Percentiles rank a stretch among this genome's conserved stretches.
Evolutionary conservation across 2,329 filamentous ascomycete genomes (phyloP).

Genomic region (Colletotrichum musicola): DNA sequence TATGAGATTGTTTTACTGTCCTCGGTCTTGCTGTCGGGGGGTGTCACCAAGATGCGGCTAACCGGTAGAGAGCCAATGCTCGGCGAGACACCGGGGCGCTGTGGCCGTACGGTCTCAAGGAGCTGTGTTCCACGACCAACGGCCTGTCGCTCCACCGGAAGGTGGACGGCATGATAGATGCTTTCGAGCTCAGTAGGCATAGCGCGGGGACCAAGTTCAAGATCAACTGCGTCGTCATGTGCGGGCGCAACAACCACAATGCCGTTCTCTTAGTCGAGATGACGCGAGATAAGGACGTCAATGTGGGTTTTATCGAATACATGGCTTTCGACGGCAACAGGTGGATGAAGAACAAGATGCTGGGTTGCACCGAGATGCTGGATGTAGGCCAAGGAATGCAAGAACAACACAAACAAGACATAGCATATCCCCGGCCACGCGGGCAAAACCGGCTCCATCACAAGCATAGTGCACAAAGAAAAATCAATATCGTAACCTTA

Average conservation of each 20-base stretch:
- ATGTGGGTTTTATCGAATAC: conserved; percentile 98
- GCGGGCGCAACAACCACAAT: conserved; percentile 90
- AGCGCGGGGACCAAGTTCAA: conserved; percentile 94
- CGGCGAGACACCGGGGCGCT: conserved; percentile 88
- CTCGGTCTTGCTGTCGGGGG: conserved; percentile 92
- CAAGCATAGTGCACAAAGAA: conserved; percentile 99
- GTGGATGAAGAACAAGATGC: conserved; percentile 94
- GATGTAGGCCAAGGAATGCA: conserved; percentile 80
- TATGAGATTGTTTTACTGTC: conserved; percentile 96
- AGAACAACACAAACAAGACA: conserved; percentile 97
- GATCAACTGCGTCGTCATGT: conserved; percentile 98
- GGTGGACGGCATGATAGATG: conserved; percentile 91
- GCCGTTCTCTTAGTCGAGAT: conserved; percentile 92
- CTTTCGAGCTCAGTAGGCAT: conserved; percentile 85
- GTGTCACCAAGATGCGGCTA: conserved; percentile 93
- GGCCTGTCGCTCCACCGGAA: conserved; percentile 91
- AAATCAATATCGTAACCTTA: too few relatives aligned
- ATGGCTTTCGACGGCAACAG: conserved; percentile 99
- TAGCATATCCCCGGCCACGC: conserved; percentile 89
- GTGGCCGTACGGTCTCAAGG: conserved; percentile 79
- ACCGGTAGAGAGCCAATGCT: conserved; percentile 97
- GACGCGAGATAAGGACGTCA: conserved; percentile 86
- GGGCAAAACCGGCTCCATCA: conserved; percentile 95
- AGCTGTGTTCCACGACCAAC: conserved; percentile 95
- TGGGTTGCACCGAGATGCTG: conserved; percentile 91